These are phyloP conservation scores for Fusarium austroafricanum DNA, from an alignment of 2,329 filamentous ascomycete genomes.

Conservation along the genomic window DNA sequence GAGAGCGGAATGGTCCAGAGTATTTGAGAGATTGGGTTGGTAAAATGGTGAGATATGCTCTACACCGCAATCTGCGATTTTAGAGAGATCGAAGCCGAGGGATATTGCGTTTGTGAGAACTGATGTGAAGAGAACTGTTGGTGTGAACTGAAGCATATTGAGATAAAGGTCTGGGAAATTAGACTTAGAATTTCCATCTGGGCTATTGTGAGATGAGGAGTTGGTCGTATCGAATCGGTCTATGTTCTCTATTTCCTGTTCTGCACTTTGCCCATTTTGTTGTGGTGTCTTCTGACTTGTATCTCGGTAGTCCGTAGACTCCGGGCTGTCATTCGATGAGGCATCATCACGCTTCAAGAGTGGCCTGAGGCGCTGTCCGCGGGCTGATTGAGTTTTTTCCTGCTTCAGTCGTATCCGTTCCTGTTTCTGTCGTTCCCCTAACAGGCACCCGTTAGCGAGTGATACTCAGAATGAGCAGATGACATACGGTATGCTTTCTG, in stretches of 20 bases:
- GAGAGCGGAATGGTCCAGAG: conserved; percentile 11
- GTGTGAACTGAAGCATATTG: conserved; percentile 35
- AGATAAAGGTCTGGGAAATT: conserved; percentile 16
- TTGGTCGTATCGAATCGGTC: background rate
- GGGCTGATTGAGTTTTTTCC: background rate
- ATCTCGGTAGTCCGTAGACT: background rate
- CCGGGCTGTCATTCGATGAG: background rate
- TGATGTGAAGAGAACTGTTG: conserved; percentile 37
- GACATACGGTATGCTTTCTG: conserved; percentile 42
- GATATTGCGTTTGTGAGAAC: conserved; percentile 37
- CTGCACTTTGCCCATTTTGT: background rate
- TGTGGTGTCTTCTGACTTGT: background rate
- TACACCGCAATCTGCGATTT: conserved; percentile 23
- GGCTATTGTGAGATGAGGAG: background rate
- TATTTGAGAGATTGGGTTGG: conserved; percentile 22
- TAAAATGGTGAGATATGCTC: conserved; percentile 43
- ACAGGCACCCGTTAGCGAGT: background rate
- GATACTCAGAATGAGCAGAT: rapidly evolving
- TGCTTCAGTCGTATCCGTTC: conserved; percentile 1
- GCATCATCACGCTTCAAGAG: background rate
- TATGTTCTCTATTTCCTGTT: background rate
- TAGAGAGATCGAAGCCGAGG: conserved; percentile 26
- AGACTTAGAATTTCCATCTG: background rate
- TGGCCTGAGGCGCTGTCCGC: background rate
- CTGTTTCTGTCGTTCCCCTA: conserved; percentile 40